Base-by-base conservation (phyloP, 306 rosid species). In the Trichosanthes truncata region DNA sequence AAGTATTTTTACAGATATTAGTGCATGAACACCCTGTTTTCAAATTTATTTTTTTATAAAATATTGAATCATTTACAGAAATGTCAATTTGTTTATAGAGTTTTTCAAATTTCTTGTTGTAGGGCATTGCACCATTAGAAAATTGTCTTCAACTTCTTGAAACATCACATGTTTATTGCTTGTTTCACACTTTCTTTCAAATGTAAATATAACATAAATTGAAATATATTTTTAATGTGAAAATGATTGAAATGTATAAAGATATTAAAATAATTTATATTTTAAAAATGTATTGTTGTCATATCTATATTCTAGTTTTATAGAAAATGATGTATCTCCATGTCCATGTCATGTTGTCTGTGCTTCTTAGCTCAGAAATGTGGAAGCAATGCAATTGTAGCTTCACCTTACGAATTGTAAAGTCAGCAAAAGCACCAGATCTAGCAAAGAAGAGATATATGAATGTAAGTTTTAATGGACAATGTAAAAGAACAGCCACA, bases 331-430 rank as follows among this genome's bases (percentile, higher is more conserved):
- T 61, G 18, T 43, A 68, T 38, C 51, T 10, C 51, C 49, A 41
- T 21, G 67, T 68, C 17, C 2, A 52, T 68, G 53, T 40, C 52
- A 40, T 11, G 53, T 68, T 68, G 35, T 41, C 5, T 41, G 18
- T 41, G 75, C 52, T n/a, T 67, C 74, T 18, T 38, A 67, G 18
- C 40, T 40, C 11, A 8, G 51, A 67, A 40, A 20, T 69, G 76
- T 41, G 21, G 21, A 71, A 62, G 26, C 17, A 40, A 63, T 26
- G 69, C 72, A 60, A 11, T 57, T 21, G 31, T 52, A 51, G 53
- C 71, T 77, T 79, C 79, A 82, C 92, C 98, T 93, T 87, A 96
- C 99, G 99, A 80, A 96, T 93, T 51, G 99, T 96, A 87, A 96
- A 96, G 31, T 66, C 81, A 55, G 89, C 79, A 15, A 92, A 93